phyloP scores from a whole-genome alignment of 2,329 filamentous ascomycete species.

The Talaromyces atroroseus region DNA sequence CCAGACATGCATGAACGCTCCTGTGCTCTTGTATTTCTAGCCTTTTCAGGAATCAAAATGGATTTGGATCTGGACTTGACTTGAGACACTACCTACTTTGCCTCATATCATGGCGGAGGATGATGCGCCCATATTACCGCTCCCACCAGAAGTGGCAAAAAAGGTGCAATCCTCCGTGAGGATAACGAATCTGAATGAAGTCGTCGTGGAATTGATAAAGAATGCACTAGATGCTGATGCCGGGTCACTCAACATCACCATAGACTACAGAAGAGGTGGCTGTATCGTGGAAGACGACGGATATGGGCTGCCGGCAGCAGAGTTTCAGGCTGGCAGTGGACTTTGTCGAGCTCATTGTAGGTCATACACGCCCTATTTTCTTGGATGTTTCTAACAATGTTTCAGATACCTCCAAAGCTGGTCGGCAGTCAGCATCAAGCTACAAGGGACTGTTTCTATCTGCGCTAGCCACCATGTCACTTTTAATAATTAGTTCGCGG shows the following conservation, averaged over 20 bases:
- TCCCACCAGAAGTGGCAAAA: conserved; percentile 65
- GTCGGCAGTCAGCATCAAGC: conserved; percentile 54
- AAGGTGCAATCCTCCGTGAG: conserved; percentile 81
- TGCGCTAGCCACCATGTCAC: conserved; percentile 67
- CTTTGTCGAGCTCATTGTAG: conserved; percentile 68
- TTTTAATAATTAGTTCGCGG: conserved; percentile 71
- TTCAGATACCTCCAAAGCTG: conserved; percentile 73
- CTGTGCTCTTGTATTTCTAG: neutral
- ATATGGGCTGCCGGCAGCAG: conserved; percentile 63
- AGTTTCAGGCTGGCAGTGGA: conserved; percentile 67
- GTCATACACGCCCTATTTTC: conserved; percentile 9
- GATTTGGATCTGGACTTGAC: neutral
- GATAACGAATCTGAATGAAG: conserved; percentile 68
- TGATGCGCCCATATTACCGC: conserved; percentile 52
- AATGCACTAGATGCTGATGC: conserved; percentile 82
- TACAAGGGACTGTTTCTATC: conserved; percentile 69
- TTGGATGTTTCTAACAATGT: conserved; percentile 11
- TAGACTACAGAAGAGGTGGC: conserved; percentile 70
- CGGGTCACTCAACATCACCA: conserved; percentile 59
- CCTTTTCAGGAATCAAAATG: neutral
- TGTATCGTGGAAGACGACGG: conserved; percentile 85
- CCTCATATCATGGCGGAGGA: conserved; percentile 19
- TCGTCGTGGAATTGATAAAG: conserved; percentile 65
- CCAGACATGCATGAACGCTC: neutral
- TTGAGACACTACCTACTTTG: neutral